Conservation (phyloP, 148 eudicot genomes). For the Chenopodium berlandieri region DNA sequence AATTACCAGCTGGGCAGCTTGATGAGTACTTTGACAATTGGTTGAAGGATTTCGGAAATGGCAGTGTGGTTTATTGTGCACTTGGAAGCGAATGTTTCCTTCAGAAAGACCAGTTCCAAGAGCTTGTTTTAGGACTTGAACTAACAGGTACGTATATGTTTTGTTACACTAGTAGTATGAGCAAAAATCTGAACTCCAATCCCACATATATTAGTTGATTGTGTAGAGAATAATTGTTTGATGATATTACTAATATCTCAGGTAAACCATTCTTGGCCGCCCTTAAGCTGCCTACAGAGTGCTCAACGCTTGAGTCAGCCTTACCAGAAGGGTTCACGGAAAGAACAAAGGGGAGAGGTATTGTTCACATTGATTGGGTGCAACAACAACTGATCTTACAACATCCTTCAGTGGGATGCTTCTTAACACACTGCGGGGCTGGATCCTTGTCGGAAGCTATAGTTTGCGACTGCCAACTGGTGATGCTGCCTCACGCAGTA, state of each 20-base stretch:
- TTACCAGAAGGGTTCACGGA: conserved; percentile 43
- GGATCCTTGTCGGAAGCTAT: conserved; percentile 52
- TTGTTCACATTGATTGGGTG: conserved; percentile 48
- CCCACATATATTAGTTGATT: no score
- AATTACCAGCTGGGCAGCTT: conserved; percentile 26
- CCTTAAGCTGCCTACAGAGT: conserved; percentile 42
- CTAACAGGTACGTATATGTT: conserved; percentile 33
- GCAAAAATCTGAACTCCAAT: no score
- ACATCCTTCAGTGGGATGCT: conserved; percentile 54
- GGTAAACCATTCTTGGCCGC: conserved; percentile 52
- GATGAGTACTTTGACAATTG: conserved; percentile 42
- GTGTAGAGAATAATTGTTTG: not conserved
- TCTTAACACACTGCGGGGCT: conserved; percentile 49
- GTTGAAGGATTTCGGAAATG: conserved; percentile 33
- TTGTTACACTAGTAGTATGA: no score
- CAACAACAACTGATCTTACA: conserved; percentile 46
- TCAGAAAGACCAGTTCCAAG: conserved; percentile 39
- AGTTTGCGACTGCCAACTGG: conserved; percentile 47
- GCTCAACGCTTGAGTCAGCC: conserved; percentile 38
- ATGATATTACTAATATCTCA: not conserved
- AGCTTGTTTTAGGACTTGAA: conserved; percentile 49
- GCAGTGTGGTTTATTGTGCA: conserved; percentile 43
- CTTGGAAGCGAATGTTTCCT: conserved; percentile 53
- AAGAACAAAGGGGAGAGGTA: conserved; percentile 37
- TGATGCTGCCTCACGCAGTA: conserved; percentile 41